Evolutionary conservation across 2,329 filamentous ascomycete genomes (phyloP).

Genomic region (Pyrenochaeta sp.): DNA sequence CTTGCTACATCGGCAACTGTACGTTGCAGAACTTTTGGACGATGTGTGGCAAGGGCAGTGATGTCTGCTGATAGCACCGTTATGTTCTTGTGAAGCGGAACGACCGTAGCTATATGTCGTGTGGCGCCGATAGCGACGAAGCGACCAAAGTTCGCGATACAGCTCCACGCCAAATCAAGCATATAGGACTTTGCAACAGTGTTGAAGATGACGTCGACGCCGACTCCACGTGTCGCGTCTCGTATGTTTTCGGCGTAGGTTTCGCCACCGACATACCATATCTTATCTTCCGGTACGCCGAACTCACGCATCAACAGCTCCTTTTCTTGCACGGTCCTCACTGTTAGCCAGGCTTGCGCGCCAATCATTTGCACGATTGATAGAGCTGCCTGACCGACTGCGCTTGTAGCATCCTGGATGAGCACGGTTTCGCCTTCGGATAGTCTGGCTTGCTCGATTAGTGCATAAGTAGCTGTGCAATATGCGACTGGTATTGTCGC

Average conservation of each 20-base stretch:
- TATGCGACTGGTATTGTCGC: constrained; percentile 33
- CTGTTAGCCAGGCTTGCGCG: constrained; percentile 34
- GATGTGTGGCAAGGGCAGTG: constrained; percentile 16
- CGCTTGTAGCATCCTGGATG: constrained; percentile 39
- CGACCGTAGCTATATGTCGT: background rate
- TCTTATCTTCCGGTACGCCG: constrained; percentile 36
- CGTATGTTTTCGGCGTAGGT: constrained; percentile 34
- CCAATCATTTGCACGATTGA: constrained; percentile 32
- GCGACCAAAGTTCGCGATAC: constrained; percentile 50
- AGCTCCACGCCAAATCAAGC: constrained; percentile 52
- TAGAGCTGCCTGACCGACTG: constrained; percentile 42
- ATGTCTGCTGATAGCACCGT: constrained; percentile 24
- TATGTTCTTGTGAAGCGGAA: constrained; percentile 20
- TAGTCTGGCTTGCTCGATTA: constrained; percentile 42
- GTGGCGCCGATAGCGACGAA: constrained; percentile 16
- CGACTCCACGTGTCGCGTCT: constrained; percentile 34
- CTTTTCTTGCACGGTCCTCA: constrained; percentile 34
- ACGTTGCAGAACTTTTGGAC: constrained; percentile 24
- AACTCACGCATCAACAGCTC: constrained; percentile 22
- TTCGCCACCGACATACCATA: constrained; percentile 38
- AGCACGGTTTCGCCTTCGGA: constrained; percentile 43
- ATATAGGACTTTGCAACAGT: constrained; percentile 26
- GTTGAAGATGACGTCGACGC: constrained; percentile 51
- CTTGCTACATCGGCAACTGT: constrained; percentile 23
- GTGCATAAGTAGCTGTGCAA: constrained; percentile 35